Evolutionary conservation across 1,284 basidiomycete genomes (phyloP).

Genomic region (Cutaneotrichosporon cavernicola): DNA sequence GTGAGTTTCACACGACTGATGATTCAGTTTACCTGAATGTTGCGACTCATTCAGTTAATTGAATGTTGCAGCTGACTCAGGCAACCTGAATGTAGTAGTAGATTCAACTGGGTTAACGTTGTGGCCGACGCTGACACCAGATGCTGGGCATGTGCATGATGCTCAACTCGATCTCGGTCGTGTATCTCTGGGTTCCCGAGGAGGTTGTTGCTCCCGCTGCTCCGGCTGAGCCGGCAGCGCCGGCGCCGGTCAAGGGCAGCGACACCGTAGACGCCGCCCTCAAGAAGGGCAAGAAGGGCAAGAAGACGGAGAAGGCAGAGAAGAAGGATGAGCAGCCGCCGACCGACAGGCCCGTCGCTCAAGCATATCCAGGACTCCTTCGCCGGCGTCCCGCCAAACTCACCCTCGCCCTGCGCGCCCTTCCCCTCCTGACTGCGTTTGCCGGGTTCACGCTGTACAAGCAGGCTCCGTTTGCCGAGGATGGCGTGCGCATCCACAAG

Average conservation of each 20-base stretch:
- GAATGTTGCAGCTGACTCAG: too few relatives aligned
- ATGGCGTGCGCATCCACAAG: constrained; percentile 16
- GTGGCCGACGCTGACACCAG: not conserved
- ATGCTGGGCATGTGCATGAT: not conserved
- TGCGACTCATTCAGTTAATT: too few relatives aligned
- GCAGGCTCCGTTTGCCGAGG: not conserved
- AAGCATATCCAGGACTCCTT: too few relatives aligned
- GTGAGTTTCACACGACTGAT: not conserved
- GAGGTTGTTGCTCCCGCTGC: not conserved
- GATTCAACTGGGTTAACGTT: too few relatives aligned
- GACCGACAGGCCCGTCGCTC: not conserved
- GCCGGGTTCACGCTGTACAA: not conserved
- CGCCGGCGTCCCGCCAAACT: not conserved
- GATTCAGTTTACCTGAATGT: too few relatives aligned
- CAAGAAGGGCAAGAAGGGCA: not conserved
- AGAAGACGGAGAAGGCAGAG: not conserved
- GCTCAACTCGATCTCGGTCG: constrained; percentile 1
- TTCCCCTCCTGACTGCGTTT: not conserved
- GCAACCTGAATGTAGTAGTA: too few relatives aligned
- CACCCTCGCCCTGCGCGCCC: not conserved
- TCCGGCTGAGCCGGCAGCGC: not conserved
- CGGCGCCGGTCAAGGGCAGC: not conserved
- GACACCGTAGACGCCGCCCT: not conserved
- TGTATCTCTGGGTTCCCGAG: not conserved
- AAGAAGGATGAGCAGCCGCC: not conserved